A percentile compares a stretch with the other conserved stretches of the same genome.
These are phyloP conservation scores for Termitomyces sp. DNA, from an alignment of 768 basidiomycete species.

Conservation along the genomic window DNA sequence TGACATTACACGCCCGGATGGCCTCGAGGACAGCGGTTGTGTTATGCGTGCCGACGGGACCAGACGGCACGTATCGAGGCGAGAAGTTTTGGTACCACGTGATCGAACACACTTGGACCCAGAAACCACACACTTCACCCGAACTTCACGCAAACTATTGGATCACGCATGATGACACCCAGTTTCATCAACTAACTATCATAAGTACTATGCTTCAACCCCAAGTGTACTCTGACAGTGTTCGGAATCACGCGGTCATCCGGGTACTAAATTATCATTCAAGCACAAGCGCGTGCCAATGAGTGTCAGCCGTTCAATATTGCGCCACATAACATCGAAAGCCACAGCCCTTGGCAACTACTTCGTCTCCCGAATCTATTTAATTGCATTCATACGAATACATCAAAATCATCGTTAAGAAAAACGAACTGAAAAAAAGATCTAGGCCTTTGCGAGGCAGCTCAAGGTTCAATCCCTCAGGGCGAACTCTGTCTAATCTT, in stretches of 20 bases:
- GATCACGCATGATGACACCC: background rate
- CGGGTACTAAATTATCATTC: background rate
- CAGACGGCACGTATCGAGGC: background rate
- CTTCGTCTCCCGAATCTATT: background rate
- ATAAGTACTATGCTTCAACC: background rate
- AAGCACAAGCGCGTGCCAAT: background rate
- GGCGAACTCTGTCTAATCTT: background rate
- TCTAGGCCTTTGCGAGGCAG: background rate
- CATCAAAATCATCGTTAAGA: background rate
- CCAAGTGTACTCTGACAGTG: background rate
- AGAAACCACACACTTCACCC: background rate
- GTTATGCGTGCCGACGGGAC: background rate
- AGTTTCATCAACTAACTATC: background rate
- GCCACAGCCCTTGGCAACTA: background rate
- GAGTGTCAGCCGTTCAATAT: background rate
- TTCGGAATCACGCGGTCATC: no score
- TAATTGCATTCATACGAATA: background rate
- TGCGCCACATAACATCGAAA: background rate
- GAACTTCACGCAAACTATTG: background rate
- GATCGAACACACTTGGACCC: background rate
- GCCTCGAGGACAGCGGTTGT: background rate
- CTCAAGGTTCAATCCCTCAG: background rate
- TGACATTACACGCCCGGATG: background rate
- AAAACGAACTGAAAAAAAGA: background rate
- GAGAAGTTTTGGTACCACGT: background rate